Evolutionary conservation across 2,329 filamentous ascomycete species (phyloP), one percentile per base, ranked within the genome.

Genomic region (Fusarium buxicola): DNA sequence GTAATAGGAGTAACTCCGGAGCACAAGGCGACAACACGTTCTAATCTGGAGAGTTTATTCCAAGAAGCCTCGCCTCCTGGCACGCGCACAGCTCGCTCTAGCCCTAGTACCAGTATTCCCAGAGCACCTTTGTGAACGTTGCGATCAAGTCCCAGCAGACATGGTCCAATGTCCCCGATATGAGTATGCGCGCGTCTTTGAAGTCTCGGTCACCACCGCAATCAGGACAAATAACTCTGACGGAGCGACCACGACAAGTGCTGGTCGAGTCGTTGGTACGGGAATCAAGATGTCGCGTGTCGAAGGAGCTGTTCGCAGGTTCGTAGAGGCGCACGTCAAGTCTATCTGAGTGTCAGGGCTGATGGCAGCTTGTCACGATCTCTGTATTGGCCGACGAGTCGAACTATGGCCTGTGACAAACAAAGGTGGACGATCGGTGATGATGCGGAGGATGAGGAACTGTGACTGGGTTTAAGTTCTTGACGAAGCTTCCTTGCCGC

Each of bases 1-100:
- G 48, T 52, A 52, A 43, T 38, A 58, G 40, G 25, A 57, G 48
- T 46, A 43, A 50, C 62, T 58, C 57, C 43, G 57, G 50, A 45
- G 62, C 62, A 70, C 57, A 44, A 34, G 38, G 58, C 61, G 55
- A 53, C 45, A 58, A 58, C 68, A 69, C 61, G 60, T 58, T 70
- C 65, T 59, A 69, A 66, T 63, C 56, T 58, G 58, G 64, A 52
- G 60, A 68, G 56, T 72, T 65, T 74, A 74, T 73, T 73, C 71
- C 72, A 68, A 72, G 58, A 66, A 62, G 55, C 61, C 56, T 53
- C 58, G 54, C 38, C 38, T 60, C 64, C 63, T 59, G 59, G 58
- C 50, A 49, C 43, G 60, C 60, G 55, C 60, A 58, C 60, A 55
- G 52, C 63, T 60, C 61, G 55, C 47, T 64, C 70, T 67, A 71